Evolutionary conservation across 306 rosid genomes (phyloP).

Genomic region (Ammopiptanthus mongolicus): DNA sequence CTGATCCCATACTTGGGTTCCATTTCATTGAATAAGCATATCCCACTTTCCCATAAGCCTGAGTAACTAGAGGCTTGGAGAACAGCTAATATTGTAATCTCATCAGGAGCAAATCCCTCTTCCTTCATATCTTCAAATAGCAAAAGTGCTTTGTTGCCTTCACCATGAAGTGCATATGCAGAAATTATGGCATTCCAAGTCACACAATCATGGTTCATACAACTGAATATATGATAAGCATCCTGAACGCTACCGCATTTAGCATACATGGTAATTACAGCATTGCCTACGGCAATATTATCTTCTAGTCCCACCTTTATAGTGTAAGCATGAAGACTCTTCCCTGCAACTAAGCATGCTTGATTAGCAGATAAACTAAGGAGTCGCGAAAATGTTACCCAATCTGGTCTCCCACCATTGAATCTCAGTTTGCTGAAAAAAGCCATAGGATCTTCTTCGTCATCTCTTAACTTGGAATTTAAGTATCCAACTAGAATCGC

Average conservation of each 20-base stretch:
- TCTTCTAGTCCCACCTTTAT: slow-evolving; percentile 41
- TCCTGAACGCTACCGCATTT: slow-evolving; percentile 50
- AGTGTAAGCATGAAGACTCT: slow-evolving; percentile 41
- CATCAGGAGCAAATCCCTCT: slow-evolving; percentile 44
- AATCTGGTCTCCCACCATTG: slow-evolving; percentile 27
- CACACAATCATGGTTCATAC: slow-evolving; percentile 26
- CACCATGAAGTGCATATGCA: slow-evolving; percentile 45
- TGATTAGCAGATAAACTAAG: slow-evolving; percentile 39
- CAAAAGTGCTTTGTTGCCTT: slow-evolving; percentile 31
- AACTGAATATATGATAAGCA: slow-evolving; percentile 34
- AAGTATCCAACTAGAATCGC: slow-evolving; percentile 46
- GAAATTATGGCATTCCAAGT: slow-evolving; percentile 51
- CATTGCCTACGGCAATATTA: slow-evolving; percentile 36
- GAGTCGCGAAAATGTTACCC: slow-evolving; percentile 36
- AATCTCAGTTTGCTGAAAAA: slow-evolving; percentile 37
- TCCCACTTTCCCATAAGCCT: slow-evolving; percentile 42
- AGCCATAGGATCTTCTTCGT: slow-evolving; percentile 34
- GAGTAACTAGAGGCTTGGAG: slow-evolving; percentile 55
- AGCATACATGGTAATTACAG: slow-evolving; percentile 47
- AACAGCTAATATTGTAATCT: slow-evolving; percentile 37
- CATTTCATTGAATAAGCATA: slow-evolving; percentile 44
- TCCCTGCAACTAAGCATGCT: slow-evolving; percentile 43
- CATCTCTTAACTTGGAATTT: slow-evolving; percentile 22
- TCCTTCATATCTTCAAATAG: slow-evolving; percentile 42
- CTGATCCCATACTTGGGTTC: slow-evolving; percentile 33